phyloP scores from a whole-genome alignment of 106 monocot genomes.

The Dendrobium officinale region DNA sequence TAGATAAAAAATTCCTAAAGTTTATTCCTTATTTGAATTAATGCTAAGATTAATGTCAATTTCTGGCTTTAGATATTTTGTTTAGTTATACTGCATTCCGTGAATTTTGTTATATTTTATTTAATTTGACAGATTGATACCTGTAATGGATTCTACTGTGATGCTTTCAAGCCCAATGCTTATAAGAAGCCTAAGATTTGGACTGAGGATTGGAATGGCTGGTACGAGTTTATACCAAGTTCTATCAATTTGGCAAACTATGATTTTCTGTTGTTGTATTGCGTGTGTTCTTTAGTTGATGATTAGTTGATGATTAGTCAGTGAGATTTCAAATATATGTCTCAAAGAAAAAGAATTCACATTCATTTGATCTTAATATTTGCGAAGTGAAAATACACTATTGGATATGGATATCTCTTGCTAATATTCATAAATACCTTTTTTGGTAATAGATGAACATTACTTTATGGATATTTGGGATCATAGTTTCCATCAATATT shows the following conservation, averaged over 20 bases:
- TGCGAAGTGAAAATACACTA: too few species aligned
- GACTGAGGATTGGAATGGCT: slow-evolving; percentile 99
- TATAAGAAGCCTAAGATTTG: slow-evolving; percentile 79
- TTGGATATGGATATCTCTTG: too few species aligned
- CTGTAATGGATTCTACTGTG: slow-evolving; percentile 96
- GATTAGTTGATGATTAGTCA: too few species aligned
- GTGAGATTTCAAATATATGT: too few species aligned
- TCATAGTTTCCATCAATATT: too few species aligned
- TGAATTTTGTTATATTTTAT: slow-evolving; percentile 10
- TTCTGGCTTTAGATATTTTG: neutral
- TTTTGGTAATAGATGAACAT: too few species aligned
- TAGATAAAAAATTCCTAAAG: neutral
- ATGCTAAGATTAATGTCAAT: neutral
- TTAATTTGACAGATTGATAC: slow-evolving; percentile 64
- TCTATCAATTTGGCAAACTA: neutral
- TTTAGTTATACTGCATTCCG: neutral
- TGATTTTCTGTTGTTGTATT: neutral
- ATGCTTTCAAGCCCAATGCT: slow-evolving; percentile 83
- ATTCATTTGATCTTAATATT: too few species aligned
- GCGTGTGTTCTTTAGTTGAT: neutral
- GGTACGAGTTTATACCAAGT: slow-evolving; percentile 25
- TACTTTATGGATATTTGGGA: too few species aligned
- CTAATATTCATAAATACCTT: too few species aligned
- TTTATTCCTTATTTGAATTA: neutral
- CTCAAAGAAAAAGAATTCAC: too few species aligned